Percentiles rank a stretch among this genome's conserved stretches.
phyloP scores from a whole-genome alignment of 2,329 filamentous ascomycete species.

The Penicillium freii region DNA sequence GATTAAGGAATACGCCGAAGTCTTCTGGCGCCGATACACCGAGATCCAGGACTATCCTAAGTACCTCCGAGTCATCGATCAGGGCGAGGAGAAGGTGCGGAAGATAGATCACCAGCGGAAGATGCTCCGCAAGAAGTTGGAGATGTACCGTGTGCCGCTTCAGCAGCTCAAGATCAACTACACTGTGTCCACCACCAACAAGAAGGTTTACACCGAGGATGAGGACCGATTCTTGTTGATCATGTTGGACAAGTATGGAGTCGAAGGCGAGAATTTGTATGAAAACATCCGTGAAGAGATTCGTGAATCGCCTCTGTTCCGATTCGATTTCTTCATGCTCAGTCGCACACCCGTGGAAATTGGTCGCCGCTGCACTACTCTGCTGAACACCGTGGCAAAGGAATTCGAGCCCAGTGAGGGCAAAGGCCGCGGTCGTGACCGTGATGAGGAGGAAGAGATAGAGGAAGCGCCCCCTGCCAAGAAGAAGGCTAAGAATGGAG shows the following conservation, averaged over 20 bases:
- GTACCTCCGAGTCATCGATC: conserved; percentile 83
- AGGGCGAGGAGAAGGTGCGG: conserved; percentile 84
- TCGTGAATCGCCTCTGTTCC: conserved; percentile 87
- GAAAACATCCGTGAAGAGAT: conserved; percentile 98
- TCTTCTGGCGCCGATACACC: conserved; percentile 93
- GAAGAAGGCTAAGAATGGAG: conserved; percentile 88
- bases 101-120: conserved; percentile 91
- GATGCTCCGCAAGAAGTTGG: conserved; percentile 91
- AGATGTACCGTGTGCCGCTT: conserved; percentile 92
- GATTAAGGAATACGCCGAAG: conserved; percentile 86
- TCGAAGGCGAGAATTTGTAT: conserved; percentile 86
- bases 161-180: conserved; percentile 99
- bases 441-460: conserved; percentile 80
- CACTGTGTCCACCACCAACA: conserved; percentile 97
- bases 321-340: conserved; percentile 99
- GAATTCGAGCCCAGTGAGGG: conserved; percentile 83
- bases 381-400: conserved; percentile 89
- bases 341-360: conserved; percentile 92
- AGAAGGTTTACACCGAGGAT: conserved; percentile 98
- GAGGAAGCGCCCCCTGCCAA: conserved; percentile 81
- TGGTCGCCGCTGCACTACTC: conserved; percentile 84
- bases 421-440: conserved; percentile 60
- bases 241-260: conserved; percentile 84
- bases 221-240: conserved; percentile 95
- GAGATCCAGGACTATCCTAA: conserved; percentile 88